Evolutionary conservation across 495 filamentous ascomycete genomes (phyloP).

Genomic region (Trypethelium eluteriae): DNA sequence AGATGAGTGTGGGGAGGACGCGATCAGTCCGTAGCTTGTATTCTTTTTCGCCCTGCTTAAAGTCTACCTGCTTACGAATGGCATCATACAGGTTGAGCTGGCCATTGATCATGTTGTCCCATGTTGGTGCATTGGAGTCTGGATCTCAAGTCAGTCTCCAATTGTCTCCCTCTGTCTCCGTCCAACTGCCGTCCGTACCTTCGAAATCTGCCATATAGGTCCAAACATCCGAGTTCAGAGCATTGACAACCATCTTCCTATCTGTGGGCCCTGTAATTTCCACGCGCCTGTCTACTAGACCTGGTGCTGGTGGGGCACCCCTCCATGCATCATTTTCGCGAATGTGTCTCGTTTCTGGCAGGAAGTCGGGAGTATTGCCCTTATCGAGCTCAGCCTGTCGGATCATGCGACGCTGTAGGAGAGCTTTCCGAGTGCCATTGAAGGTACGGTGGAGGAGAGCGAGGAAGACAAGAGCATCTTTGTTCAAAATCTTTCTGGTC

Average conservation of each 20-base stretch:
- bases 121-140: slow-evolving; percentile 96
- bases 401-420: slow-evolving; percentile 75
- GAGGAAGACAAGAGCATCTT: slow-evolving; percentile 84
- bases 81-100: slow-evolving; percentile 98
- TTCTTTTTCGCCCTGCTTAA: slow-evolving; percentile 89
- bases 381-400: slow-evolving; percentile 95
- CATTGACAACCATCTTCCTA: slow-evolving; percentile 99
- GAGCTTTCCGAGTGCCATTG: slow-evolving; percentile 79
- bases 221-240: slow-evolving; percentile 93
- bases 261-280: slow-evolving; percentile 98
- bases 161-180: too few relatives aligned
- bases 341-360: slow-evolving; percentile 92
- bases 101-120: slow-evolving; percentile 99
- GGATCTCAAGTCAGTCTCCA: neutral
- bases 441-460: slow-evolving; percentile 91
- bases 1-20: slow-evolving; percentile 57
- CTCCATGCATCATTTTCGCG: slow-evolving; percentile 92
- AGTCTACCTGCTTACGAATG: slow-evolving; percentile 88
- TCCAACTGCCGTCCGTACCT: slow-evolving; percentile 42
- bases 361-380: slow-evolving; percentile 85
- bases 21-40: slow-evolving; percentile 95
- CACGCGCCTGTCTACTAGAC: slow-evolving; percentile 88
- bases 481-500: slow-evolving; percentile 83
- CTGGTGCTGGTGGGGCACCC: slow-evolving; percentile 87
- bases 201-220: slow-evolving; percentile 99